Evolutionary conservation across 805 yeast genomes (phyloP).

Genomic region (Kregervanrija fluxuum): DNA sequence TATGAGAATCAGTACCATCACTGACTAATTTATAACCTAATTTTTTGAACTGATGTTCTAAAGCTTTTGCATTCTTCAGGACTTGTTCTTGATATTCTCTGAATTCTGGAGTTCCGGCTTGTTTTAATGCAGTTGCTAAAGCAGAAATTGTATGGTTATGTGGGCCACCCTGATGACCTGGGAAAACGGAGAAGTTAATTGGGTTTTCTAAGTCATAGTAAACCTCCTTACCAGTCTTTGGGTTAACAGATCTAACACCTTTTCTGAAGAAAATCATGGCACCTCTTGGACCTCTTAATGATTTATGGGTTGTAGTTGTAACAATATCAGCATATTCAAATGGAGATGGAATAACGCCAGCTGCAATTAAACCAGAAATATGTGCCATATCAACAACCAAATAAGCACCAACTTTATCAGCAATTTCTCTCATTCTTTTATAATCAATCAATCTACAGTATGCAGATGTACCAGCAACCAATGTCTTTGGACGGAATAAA

Average conservation of each 20-base stretch:
- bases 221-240: slow-evolving; percentile 89
- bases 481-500: slow-evolving; percentile 89
- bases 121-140: slow-evolving; percentile 92
- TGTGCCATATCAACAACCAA: slow-evolving; percentile 98
- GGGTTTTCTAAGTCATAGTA: slow-evolving; percentile 87
- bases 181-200: slow-evolving; percentile 98
- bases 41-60: slow-evolving; percentile 66
- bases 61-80: slow-evolving; percentile 75
- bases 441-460: slow-evolving; percentile 95
- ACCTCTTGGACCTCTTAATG: slow-evolving; percentile 99
- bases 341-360: slow-evolving; percentile 93
- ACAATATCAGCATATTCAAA: slow-evolving; percentile 96
- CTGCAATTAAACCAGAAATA: slow-evolving; percentile 91
- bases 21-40: slow-evolving; percentile 80
- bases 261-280: slow-evolving; percentile 99
- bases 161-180: slow-evolving; percentile 99
- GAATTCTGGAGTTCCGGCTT: slow-evolving; percentile 86
- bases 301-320: slow-evolving; percentile 98
- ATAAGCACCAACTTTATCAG: slow-evolving; percentile 96
- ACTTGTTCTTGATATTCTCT: slow-evolving; percentile 86
- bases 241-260: slow-evolving; percentile 80
- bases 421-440: slow-evolving; percentile 92
- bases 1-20: slow-evolving; percentile 95
- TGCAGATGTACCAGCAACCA: slow-evolving; percentile 98
- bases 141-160: slow-evolving; percentile 99